These are phyloP conservation scores for Exophiala mesophila DNA, from an alignment of 2,329 filamentous ascomycete species.

Conservation along the genomic window DNA sequence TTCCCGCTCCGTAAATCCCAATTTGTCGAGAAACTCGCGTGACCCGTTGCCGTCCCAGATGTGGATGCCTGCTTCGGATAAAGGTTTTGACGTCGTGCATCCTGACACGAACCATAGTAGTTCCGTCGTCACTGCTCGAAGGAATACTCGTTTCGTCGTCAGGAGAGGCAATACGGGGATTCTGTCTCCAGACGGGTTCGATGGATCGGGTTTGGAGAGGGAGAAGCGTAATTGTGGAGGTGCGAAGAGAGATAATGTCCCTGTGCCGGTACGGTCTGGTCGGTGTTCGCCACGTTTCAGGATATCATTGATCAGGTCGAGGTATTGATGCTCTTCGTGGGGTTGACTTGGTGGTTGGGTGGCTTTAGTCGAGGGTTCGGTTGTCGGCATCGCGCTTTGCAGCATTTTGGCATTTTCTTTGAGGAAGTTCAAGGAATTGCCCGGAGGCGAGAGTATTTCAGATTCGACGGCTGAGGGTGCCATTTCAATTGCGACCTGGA, in stretches of 20 bases:
- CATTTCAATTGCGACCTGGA: slow-evolving; percentile 13
- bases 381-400: slow-evolving; percentile 6
- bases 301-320: slow-evolving; percentile 82
- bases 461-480: slow-evolving; percentile 20
- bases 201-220: slow-evolving; percentile 55
- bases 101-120: slow-evolving; percentile 94
- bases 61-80: slow-evolving; percentile 77
- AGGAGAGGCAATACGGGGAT: slow-evolving; percentile 78
- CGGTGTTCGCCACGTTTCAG: slow-evolving; percentile 78
- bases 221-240: slow-evolving; percentile 81
- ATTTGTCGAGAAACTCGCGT: slow-evolving; percentile 79
- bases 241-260: slow-evolving; percentile 84
- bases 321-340: slow-evolving; percentile 92
- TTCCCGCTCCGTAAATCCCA: slow-evolving; percentile 74
- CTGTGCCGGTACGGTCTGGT: slow-evolving; percentile 88
- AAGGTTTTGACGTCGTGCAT: slow-evolving; percentile 70
- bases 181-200: slow-evolving; percentile 36
- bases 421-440: slow-evolving; percentile 19
- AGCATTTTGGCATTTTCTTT: slow-evolving; percentile 22
- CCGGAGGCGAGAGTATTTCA: slow-evolving; percentile 8
- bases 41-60: slow-evolving; percentile 99
- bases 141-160: slow-evolving; percentile 95
- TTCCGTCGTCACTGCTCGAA: slow-evolving; percentile 82
- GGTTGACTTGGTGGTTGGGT: slow-evolving; percentile 5
- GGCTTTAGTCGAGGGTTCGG: neutral